phyloP scores from a whole-genome alignment of 2,329 filamentous ascomycete genomes.

The Rutstroemia sp. region DNA sequence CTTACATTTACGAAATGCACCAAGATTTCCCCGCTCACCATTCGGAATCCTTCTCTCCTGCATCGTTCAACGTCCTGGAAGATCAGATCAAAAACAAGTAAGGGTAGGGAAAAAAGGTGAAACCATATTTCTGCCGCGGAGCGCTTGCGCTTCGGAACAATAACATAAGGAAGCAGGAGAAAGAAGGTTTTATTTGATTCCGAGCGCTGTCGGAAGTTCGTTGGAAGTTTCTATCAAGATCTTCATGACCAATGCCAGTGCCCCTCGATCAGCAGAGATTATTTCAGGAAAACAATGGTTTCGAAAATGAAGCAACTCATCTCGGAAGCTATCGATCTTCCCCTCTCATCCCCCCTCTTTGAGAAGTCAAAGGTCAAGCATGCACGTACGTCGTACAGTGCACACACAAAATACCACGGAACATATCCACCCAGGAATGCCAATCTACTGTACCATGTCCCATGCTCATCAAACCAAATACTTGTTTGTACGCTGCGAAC shows the following conservation, averaged over 20 bases:
- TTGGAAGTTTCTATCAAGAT: no score
- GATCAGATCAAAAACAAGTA: not conserved
- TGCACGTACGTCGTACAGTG: not conserved
- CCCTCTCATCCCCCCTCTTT: no score
- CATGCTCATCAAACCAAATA: slow-evolving; percentile 4
- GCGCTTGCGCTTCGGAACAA: not conserved
- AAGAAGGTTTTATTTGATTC: no score
- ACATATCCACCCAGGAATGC: not conserved
- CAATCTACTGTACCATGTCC: not conserved
- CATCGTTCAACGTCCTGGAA: not conserved
- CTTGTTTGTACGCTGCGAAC: not conserved
- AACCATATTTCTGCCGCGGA: not conserved
- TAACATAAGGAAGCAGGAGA: no score
- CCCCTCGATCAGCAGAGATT: no score
- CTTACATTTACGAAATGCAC: not conserved
- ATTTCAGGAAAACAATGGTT: no score
- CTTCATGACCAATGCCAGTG: no score
- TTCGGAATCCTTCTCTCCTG: not conserved
- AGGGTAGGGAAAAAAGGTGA: not conserved
- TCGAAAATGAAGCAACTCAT: no score
- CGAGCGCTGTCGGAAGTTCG: no score
- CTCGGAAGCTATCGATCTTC: no score
- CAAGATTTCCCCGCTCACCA: not conserved
- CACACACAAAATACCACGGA: not conserved
- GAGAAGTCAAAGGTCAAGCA: no score